Evolutionary conservation across 768 basidiomycete species (phyloP).

Genomic region (Tulasnella sp.): DNA sequence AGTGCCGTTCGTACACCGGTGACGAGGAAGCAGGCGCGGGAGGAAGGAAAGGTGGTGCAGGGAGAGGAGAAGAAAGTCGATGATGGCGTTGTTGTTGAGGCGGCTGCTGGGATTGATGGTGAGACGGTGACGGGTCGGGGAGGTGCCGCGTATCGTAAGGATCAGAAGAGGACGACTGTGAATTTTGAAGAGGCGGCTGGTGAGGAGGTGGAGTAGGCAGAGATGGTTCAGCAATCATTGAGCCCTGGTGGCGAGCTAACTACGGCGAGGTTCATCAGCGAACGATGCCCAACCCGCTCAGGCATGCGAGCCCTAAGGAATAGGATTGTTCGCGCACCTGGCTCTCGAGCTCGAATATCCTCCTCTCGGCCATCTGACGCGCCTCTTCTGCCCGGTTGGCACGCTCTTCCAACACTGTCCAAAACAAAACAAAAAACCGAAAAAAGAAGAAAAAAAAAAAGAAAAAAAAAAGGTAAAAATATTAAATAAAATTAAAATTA

Average conservation of each 20-base stretch:
- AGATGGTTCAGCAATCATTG: not conserved
- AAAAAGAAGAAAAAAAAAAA: not conserved
- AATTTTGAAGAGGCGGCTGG: too few species aligned
- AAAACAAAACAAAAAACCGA: not conserved
- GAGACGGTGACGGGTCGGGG: not conserved
- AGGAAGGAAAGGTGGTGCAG: not conserved
- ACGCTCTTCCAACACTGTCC: constrained; percentile 11
- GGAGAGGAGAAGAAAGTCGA: constrained; percentile 7
- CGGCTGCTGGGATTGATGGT: not conserved
- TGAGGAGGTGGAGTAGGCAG: too few species aligned
- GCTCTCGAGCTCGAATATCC: constrained; percentile 14
- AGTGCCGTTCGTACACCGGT: not conserved
- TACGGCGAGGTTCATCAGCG: constrained; percentile 10
- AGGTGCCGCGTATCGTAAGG: not conserved
- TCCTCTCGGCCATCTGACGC: constrained; percentile 11
- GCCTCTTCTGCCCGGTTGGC: constrained; percentile 13
- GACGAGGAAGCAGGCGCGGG: not conserved
- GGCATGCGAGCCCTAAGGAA: not conserved
- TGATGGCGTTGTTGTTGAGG: not conserved
- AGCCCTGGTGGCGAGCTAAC: constrained; percentile 7
- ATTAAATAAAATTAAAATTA: not conserved
- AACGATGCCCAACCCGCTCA: not conserved
- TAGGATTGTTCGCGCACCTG: constrained; percentile 3
- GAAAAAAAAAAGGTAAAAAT: not conserved
- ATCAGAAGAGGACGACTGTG: not conserved